Evolutionary conservation across 2,329 filamentous ascomycete genomes (phyloP).

Genomic region (Pseudocercospora cruenta): DNA sequence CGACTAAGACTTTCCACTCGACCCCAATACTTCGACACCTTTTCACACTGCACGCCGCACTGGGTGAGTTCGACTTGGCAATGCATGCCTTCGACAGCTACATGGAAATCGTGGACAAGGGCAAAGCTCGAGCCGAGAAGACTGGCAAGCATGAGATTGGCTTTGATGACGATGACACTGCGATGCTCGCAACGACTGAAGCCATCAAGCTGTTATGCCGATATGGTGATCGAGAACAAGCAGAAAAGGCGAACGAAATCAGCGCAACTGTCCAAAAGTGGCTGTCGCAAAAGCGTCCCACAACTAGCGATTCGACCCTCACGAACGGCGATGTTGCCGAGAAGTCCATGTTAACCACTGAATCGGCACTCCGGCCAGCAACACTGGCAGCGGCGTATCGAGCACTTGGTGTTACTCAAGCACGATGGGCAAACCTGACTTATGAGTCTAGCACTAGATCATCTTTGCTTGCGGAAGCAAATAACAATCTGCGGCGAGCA

Average conservation of each 20-base stretch:
- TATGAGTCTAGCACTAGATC: constrained; percentile 70
- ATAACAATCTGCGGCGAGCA: constrained; percentile 69
- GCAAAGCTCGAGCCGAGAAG: constrained; percentile 82
- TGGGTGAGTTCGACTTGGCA: constrained; percentile 90
- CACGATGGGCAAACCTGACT: constrained; percentile 83
- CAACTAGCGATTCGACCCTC: constrained; percentile 16
- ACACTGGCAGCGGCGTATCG: constrained; percentile 75
- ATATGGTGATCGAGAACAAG: constrained; percentile 74
- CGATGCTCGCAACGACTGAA: constrained; percentile 77
- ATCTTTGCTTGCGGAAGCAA: constrained; percentile 75
- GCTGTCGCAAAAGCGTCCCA: constrained; percentile 63
- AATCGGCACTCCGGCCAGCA: constrained; percentile 57
- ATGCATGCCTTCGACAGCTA: constrained; percentile 92
- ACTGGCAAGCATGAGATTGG: constrained; percentile 67
- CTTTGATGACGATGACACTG: constrained; percentile 76
- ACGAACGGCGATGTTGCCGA: constrained; percentile 17
- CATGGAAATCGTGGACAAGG: constrained; percentile 81
- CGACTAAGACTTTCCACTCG: constrained; percentile 93
- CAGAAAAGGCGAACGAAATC: constrained; percentile 76
- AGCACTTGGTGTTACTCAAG: constrained; percentile 81
- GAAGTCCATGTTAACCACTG: constrained; percentile 35
- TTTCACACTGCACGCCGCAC: constrained; percentile 81
- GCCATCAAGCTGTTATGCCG: constrained; percentile 80
- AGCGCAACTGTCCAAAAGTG: constrained; percentile 73
- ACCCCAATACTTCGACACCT: constrained; percentile 83